phyloP scores from a whole-genome alignment of 2,329 filamentous ascomycete genomes.

The Exophiala sp. region DNA sequence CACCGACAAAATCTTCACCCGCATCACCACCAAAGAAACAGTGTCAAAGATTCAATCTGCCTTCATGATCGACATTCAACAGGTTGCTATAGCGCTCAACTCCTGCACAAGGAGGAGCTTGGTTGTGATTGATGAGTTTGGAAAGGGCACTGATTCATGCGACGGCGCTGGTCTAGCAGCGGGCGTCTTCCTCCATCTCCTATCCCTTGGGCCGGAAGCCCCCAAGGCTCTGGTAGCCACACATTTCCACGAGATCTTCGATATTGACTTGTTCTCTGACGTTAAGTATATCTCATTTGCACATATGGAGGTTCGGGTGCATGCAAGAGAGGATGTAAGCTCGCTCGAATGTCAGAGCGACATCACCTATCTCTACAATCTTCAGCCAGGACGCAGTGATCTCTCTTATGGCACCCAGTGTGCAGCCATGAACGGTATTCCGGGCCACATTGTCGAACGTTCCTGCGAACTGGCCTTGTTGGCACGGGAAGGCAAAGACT shows the following conservation, averaged over 20 bases:
- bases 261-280: slow-evolving; percentile 51
- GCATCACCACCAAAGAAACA: slow-evolving; percentile 71
- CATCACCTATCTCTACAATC: slow-evolving; percentile 66
- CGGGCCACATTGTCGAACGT: slow-evolving; percentile 65
- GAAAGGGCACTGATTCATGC: slow-evolving; percentile 59
- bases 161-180: slow-evolving; percentile 64
- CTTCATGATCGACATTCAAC: slow-evolving; percentile 81
- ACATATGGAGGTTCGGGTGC: slow-evolving; percentile 55
- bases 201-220: slow-evolving; percentile 46
- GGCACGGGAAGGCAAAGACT: slow-evolving; percentile 68
- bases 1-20: slow-evolving; percentile 88
- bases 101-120: slow-evolving; percentile 73
- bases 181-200: slow-evolving; percentile 57
- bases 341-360: slow-evolving; percentile 46
- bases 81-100: slow-evolving; percentile 72
- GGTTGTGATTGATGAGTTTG: slow-evolving; percentile 90
- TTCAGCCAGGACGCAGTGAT: slow-evolving; percentile 62
- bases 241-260: slow-evolving; percentile 59
- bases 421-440: slow-evolving; percentile 81
- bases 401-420: slow-evolving; percentile 85
- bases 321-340: slow-evolving; percentile 26
- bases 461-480: slow-evolving; percentile 71
- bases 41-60: slow-evolving; percentile 64
- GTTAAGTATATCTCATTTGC: slow-evolving; percentile 50
- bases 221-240: slow-evolving; percentile 62